Conservation (phyloP, 306 rosid genomes). For the Cicer arietinum region DNA sequence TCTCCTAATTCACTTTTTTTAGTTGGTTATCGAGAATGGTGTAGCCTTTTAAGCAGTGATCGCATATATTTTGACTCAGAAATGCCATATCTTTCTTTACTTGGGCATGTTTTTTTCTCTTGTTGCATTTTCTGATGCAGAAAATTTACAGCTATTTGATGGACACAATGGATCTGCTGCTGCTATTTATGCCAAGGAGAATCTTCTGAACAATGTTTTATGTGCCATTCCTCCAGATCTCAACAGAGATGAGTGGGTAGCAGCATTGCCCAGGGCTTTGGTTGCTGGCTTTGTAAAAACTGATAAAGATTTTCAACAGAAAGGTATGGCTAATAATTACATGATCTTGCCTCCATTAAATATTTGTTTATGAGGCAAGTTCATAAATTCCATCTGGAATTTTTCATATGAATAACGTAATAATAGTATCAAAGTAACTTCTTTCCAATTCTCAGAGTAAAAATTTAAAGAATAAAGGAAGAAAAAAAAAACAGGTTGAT, state of each 20-base stretch:
- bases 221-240: conserved; percentile 85
- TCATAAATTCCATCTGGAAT: conserved; percentile 18
- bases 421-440: conserved; percentile 18
- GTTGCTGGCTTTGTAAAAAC: conserved; percentile 98
- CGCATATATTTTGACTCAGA: conserved; percentile 17
- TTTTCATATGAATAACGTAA: conserved; percentile 21
- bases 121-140: conserved; percentile 44
- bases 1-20: conserved; percentile 8
- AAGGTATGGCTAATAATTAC: conserved; percentile 57
- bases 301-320: conserved; percentile 91
- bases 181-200: conserved; percentile 92
- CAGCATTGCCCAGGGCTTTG: conserved; percentile 96
- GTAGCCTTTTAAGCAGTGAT: conserved; percentile 1
- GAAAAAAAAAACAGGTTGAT: conserved; percentile 14
- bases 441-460: conserved; percentile 20
- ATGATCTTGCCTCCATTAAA: conserved; percentile 14
- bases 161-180: conserved; percentile 99
- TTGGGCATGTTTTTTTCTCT: conserved; percentile 4
- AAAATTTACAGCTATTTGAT: conserved; percentile 84
- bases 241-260: conserved; percentile 93
- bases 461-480: conserved; percentile 12
- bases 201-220: conserved; percentile 80
- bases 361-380: conserved; percentile 28
- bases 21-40: conserved; percentile 23
- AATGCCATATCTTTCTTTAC: not conserved